Conservation (phyloP, 352 stramenopile genomes). For the Pythium biforme region DNA sequence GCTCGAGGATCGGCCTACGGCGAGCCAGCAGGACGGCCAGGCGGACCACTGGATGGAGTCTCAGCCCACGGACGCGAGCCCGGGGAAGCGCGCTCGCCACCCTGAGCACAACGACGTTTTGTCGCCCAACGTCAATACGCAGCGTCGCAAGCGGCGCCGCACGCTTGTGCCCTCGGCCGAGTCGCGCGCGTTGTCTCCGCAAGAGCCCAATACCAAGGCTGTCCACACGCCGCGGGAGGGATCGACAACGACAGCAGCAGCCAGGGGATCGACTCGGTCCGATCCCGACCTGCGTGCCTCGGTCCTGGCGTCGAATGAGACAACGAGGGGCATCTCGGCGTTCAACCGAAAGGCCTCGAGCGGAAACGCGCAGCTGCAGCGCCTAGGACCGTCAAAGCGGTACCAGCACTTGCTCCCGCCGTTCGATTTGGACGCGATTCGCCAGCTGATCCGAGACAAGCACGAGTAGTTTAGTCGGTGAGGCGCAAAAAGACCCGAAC, state of each 20-base stretch:
- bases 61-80: neutral
- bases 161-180: neutral
- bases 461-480: no score
- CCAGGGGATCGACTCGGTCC: neutral
- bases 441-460: slow-evolving; percentile 14
- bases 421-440: slow-evolving; percentile 18
- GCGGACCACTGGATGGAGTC: slow-evolving; percentile 21
- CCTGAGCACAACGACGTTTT: neutral
- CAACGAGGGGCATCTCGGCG: slow-evolving; percentile 3
- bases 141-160: slow-evolving; percentile 16
- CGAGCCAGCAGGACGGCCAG: slow-evolving; percentile 23
- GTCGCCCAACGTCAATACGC: neutral
- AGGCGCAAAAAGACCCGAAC: no score
- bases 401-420: slow-evolving; percentile 28
- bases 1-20: neutral
- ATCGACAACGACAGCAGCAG: neutral
- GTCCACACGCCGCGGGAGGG: neutral
- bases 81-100: neutral
- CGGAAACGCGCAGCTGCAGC: neutral
- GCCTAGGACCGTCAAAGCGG: slow-evolving; percentile 14
- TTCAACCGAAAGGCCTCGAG: slow-evolving; percentile 11
- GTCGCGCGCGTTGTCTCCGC: neutral
- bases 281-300: neutral
- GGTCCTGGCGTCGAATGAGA: neutral
- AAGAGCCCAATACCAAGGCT: slow-evolving; percentile 9